phyloP scores from a whole-genome alignment of 805 yeast genomes.

The Starmerella vitae region DNA sequence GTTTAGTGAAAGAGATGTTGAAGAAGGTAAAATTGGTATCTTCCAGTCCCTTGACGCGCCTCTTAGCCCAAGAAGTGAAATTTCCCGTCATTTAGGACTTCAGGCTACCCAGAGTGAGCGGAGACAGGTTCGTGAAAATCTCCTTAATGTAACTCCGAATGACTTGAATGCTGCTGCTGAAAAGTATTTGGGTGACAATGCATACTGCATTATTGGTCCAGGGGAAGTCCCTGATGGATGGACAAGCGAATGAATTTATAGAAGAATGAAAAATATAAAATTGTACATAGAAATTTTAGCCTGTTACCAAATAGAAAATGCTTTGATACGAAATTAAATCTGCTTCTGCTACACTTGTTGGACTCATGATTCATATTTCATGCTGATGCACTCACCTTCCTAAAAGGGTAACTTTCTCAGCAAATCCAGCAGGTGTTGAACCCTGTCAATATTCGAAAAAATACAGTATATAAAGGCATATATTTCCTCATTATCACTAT shows the following conservation, averaged over 20 bases:
- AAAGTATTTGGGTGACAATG: constrained; percentile 33
- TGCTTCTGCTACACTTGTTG: too few relatives aligned
- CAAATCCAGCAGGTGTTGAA: not conserved
- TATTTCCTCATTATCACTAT: too few relatives aligned
- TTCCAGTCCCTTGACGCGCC: constrained; percentile 93
- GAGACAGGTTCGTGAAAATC: constrained; percentile 61
- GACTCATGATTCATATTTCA: too few relatives aligned
- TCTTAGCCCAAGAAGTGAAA: constrained; percentile 64
- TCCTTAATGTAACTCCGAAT: constrained; percentile 48
- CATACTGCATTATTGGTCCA: constrained; percentile 21
- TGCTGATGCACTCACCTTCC: too few relatives aligned
- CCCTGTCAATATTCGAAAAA: not conserved
- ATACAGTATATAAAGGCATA: too few relatives aligned
- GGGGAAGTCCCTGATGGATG: constrained; percentile 11
- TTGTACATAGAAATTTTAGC: not conserved
- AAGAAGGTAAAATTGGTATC: constrained; percentile 79
- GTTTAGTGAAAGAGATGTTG: constrained; percentile 55
- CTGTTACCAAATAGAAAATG: not conserved
- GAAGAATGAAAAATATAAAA: not conserved
- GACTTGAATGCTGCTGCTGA: constrained; percentile 58
- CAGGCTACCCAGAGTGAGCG: constrained; percentile 67
- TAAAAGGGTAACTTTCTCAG: not conserved
- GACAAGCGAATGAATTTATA: constrained; percentile 1
- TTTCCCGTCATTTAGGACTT: constrained; percentile 47
- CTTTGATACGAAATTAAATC: not conserved